Percentiles rank a stretch among this genome's conserved stretches.
Conservation (phyloP, 768 basidiomycete genomes). For the Chlorophyllum brunneum region DNA sequence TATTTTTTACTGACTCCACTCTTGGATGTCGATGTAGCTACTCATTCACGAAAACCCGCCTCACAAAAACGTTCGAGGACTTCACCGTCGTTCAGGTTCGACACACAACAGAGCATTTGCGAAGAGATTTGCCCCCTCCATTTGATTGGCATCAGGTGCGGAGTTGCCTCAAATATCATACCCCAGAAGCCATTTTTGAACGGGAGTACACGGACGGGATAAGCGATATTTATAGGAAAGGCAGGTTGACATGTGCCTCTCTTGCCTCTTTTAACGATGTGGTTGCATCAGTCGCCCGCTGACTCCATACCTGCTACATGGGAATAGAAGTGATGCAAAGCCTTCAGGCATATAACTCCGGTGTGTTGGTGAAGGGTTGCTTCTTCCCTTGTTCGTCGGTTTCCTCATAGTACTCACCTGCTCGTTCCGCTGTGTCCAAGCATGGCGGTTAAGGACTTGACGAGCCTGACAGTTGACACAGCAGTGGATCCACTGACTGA, state of each 20-base stretch:
- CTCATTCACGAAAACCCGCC: too few relatives aligned
- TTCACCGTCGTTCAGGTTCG: too few relatives aligned
- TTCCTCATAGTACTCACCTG: background rate
- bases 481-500: slow-evolving; percentile 49
- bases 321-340: slow-evolving; percentile 9
- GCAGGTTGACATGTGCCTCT: slow-evolving; percentile 4
- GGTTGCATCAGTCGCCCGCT: background rate
- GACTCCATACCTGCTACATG: background rate
- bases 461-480: too few relatives aligned
- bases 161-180: too few relatives aligned
- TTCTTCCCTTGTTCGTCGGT: background rate
- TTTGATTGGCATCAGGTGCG: too few relatives aligned
- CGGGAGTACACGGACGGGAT: too few relatives aligned
- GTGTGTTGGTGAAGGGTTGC: background rate
- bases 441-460: background rate
- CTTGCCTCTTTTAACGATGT: background rate
- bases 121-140: too few relatives aligned
- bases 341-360: background rate
- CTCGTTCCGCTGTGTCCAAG: background rate
- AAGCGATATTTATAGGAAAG: background rate
- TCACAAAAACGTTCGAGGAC: too few relatives aligned
- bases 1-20: too few relatives aligned
- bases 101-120: too few relatives aligned
- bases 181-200: background rate
- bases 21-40: too few relatives aligned